phyloP scores from a whole-genome alignment of 176 grass and related monocot genomes.

The Eragrostis curvula region DNA sequence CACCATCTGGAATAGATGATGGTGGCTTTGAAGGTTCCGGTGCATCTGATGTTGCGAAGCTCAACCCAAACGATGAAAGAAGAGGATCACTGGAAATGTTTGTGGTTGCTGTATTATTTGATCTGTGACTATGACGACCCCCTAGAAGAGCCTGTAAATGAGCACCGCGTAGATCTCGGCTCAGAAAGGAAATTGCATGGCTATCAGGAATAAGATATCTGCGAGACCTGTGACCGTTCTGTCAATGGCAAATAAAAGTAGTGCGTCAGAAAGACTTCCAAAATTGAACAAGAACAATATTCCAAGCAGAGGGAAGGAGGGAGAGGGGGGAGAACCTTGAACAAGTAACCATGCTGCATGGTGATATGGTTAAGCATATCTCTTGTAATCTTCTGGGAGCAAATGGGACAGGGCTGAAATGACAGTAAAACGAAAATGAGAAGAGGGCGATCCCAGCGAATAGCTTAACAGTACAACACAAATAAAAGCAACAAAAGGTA shows the following conservation, averaged over 20 bases:
- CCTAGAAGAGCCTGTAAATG: slow-evolving; percentile 88
- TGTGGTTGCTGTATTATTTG: slow-evolving; percentile 49
- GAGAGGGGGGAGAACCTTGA: slow-evolving; percentile 70
- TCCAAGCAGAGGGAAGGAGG: neutral
- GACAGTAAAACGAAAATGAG: slow-evolving; percentile 18
- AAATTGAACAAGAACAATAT: slow-evolving; percentile 5
- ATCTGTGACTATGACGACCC: slow-evolving; percentile 57
- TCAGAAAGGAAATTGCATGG: slow-evolving; percentile 69
- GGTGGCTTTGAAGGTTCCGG: slow-evolving; percentile 78
- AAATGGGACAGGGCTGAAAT: slow-evolving; percentile 92
- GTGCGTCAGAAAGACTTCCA: slow-evolving; percentile 31
- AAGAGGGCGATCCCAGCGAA: slow-evolving; percentile 2
- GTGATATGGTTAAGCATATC: slow-evolving; percentile 97
- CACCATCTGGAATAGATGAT: slow-evolving; percentile 50
- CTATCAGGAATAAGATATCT: slow-evolving; percentile 82
- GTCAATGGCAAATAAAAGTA: slow-evolving; percentile 53
- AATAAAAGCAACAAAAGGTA: slow-evolving; percentile 1
- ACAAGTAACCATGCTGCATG: slow-evolving; percentile 85
- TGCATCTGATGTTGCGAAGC: slow-evolving; percentile 61
- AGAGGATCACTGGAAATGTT: slow-evolving; percentile 85
- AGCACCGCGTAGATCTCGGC: slow-evolving; percentile 75
- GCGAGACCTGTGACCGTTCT: slow-evolving; percentile 66
- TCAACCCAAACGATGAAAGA: slow-evolving; percentile 81
- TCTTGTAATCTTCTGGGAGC: slow-evolving; percentile 90
- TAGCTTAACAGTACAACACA: slow-evolving; percentile 1